Base-by-base conservation (phyloP, 345 rosid species). In the Camelina sativa region DNA sequence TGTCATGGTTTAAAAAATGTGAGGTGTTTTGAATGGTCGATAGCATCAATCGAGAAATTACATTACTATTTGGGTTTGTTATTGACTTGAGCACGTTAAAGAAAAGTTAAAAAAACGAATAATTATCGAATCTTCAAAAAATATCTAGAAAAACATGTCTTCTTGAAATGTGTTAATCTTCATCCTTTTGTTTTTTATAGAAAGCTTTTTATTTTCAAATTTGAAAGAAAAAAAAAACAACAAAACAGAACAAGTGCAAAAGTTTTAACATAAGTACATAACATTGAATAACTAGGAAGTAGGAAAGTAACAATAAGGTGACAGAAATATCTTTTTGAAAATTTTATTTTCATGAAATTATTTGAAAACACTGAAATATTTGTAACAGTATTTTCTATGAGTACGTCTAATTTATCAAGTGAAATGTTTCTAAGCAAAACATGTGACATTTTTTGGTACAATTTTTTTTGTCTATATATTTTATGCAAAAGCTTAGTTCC, bases 21-120 rank as follows among this genome's bases (percentile, higher is more conserved):
- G 68, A 62, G 69, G 50, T 62, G 51, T 69, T 76, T 62, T 22
- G 40, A 76, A 69, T 76, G 75, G 75, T 54, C 15, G 47, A 11
- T 54, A 35, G 20, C 40, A 44, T 62, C 16, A 48, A 34, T 69
- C 34, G 32, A 76, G 60, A 69, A 54, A 69, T 35, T 54, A 69
- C 60, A 35, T 62, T 54, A 55, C 71, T 46, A 9, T 62, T 69
- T 28, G 15, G 59, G 8, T 35, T 37, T 44, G 7, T 44, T 62
- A 62, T 54, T 62, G 44, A 55, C 35, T 69, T 55, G 50, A 62
- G 53, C 28, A 75, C 62, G 62, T 59, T 30, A 67, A 60, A 40
- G 50, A 50, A 16, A 46, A 58, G 46, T 7, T 58, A 25, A 48
- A 16, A n/a, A 37, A 48, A 37, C 51, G 67, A 48, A 66, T 56